Evolutionary conservation across 352 stramenopile genomes (phyloP), one percentile per base, ranked within the genome.

Genomic region (Phytophthora niederhauseri): DNA sequence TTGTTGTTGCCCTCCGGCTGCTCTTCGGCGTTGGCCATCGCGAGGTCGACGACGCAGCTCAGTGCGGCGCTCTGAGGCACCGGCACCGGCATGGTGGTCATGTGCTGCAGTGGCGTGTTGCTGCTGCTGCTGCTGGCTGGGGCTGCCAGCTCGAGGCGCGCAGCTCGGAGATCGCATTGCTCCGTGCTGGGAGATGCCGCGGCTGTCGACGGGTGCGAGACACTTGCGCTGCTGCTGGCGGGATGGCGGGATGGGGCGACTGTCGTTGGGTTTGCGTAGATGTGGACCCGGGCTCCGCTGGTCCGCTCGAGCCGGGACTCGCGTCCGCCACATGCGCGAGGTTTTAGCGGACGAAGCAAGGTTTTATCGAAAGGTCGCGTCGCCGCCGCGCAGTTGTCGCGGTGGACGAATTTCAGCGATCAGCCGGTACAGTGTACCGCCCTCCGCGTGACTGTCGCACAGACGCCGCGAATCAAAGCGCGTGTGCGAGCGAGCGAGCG

Each of bases 221-320:
- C 9, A 51, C 61, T 68, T 41, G 43, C 26, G 49, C 41, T 70
- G 61, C 19, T 56, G 60, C 51, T 57, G 62, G 36, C 48, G 24
- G 50, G 64, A 69, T 75, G 67, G 48, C 54, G 53, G 65, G 74
- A 77, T 75, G 69, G 70, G 20, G 60, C 61, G 63, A 66, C 49
- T 63, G 72, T 73, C 61, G 60, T 72, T 76, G 59, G 61, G 60
- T 53, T 66, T 66, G 43, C 31, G 57, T 57, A 58, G 64, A 74
- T 69, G 72, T 71, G 72, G 68, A 74, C 70, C 52, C 30, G 36
- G 48, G 28, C 68, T 75, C 68, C 55, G 63, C 55, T 64, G 54
- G 56, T 75, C 62, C 64, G 52, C 59, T 63, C 12, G 46, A 49
- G 46, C 46, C 46, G 46, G 12, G 46, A n/a, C 46, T 53, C 20